These are phyloP conservation scores for Apiosordaria backusii DNA, from an alignment of 495 filamentous ascomycete species.

Conservation along the genomic window DNA sequence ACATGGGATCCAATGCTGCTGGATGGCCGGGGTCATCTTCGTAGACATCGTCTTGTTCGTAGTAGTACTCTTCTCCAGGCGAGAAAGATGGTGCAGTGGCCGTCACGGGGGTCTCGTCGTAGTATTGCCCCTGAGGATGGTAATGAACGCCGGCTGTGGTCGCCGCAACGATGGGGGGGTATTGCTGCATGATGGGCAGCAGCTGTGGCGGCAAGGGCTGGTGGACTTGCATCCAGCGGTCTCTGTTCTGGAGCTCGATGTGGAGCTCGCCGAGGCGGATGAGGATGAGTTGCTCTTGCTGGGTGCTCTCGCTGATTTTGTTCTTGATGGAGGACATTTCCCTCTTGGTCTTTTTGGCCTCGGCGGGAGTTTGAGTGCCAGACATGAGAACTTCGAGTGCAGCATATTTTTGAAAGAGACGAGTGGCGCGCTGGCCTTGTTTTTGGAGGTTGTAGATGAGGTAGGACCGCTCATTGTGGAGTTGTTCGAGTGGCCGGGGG, in stretches of 20 bases:
- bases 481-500: conserved; percentile 34
- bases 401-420: conserved; percentile 32
- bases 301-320: conserved; percentile 34
- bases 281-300: conserved; percentile 41
- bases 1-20: conserved; percentile 3
- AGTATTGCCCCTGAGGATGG: not conserved
- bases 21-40: not conserved
- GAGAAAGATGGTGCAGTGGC: not conserved
- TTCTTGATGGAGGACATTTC: conserved; percentile 15
- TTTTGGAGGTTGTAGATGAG: conserved; percentile 38
- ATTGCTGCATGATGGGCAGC: conserved; percentile 1
- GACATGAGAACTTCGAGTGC: conserved; percentile 26
- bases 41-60: not conserved
- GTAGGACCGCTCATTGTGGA: conserved; percentile 40
- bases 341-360: conserved; percentile 17
- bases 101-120: not conserved
- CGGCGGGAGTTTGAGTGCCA: not conserved
- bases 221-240: conserved; percentile 35
- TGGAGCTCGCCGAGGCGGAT: conserved; percentile 42
- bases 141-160: not conserved
- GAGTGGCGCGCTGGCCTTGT: conserved; percentile 31
- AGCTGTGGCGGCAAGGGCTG: conserved; percentile 11
- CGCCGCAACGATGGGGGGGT: not conserved
- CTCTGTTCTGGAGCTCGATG: conserved; percentile 40
- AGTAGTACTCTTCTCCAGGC: not conserved